Conservation (phyloP, 1,284 basidiomycete genomes). For the Macrocybe sp. region DNA sequence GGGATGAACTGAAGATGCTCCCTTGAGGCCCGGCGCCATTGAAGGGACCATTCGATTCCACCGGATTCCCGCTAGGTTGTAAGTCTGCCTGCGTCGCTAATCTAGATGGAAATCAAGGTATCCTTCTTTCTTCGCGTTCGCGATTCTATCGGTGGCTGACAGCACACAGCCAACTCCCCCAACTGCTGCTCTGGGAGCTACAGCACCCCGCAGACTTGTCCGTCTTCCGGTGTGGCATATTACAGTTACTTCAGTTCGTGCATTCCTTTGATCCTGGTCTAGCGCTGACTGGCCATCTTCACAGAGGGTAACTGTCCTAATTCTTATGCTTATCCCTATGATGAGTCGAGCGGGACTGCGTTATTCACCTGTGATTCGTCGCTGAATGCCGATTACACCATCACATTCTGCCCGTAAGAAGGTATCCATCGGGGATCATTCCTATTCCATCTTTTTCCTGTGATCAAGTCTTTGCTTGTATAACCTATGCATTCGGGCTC, state of each 20-base stretch:
- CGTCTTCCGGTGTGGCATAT: constrained; percentile 31
- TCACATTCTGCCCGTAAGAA: constrained; percentile 50
- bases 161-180: constrained; percentile 29
- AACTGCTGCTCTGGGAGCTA: constrained; percentile 54
- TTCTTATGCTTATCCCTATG: constrained; percentile 54
- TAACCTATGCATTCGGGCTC: too few relatives aligned
- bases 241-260: constrained; percentile 50
- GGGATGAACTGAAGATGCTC: not conserved
- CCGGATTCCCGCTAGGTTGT: constrained; percentile 55
- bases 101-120: constrained; percentile 40
- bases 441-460: too few relatives aligned
- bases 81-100: constrained; percentile 55
- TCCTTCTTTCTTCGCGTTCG: not conserved
- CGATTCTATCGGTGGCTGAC: not conserved
- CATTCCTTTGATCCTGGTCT: constrained; percentile 3
- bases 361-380: constrained; percentile 43
- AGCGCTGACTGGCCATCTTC: not conserved
- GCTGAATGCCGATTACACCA: constrained; percentile 43
- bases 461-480: too few relatives aligned
- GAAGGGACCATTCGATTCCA: constrained; percentile 48
- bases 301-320: constrained; percentile 44
- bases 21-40: constrained; percentile 43
- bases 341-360: constrained; percentile 48
- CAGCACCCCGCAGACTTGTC: constrained; percentile 46
- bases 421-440: too few relatives aligned